These are phyloP conservation scores for Mrakiaceae sp. DNA, from an alignment of 1,284 basidiomycete species.

Conservation along the genomic window DNA sequence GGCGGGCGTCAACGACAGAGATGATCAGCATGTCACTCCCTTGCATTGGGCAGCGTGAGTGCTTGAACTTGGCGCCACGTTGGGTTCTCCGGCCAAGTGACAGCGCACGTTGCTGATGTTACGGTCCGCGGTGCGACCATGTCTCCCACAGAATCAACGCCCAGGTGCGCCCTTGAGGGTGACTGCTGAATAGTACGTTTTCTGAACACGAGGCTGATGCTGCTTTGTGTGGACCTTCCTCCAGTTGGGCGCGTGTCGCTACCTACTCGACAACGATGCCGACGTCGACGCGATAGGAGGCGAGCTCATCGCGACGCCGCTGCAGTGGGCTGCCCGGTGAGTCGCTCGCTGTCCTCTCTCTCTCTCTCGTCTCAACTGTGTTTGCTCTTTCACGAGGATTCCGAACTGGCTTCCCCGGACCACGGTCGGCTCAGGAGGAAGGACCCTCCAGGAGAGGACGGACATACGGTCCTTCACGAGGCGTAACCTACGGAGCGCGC, in stretches of 20 bases:
- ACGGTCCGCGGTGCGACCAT: no score
- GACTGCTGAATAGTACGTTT: background rate
- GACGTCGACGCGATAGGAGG: constrained; percentile 90
- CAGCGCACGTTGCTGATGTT: constrained; percentile 89
- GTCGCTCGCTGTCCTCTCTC: constrained; percentile 13
- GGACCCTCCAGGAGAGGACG: background rate
- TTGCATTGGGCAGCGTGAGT: constrained; percentile 79
- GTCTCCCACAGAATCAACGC: constrained; percentile 27
- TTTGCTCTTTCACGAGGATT: background rate
- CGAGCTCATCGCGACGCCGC: constrained; percentile 85
- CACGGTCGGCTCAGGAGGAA: background rate
- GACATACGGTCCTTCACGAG: no score
- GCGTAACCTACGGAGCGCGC: no score
- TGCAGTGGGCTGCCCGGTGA: constrained; percentile 87
- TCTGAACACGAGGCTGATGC: background rate
- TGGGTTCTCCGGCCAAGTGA: constrained; percentile 60
- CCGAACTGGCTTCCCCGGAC: background rate
- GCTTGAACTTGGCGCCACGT: background rate
- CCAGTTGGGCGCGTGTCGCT: constrained; percentile 50
- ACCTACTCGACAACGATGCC: constrained; percentile 83
- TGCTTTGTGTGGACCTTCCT: background rate
- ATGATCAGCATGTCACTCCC: constrained; percentile 84
- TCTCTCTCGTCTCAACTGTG: background rate
- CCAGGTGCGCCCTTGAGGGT: constrained; percentile 30
- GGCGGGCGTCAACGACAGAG: constrained; percentile 65